Conservation (phyloP, 345 rosid genomes). For the Acer yangbiense region DNA sequence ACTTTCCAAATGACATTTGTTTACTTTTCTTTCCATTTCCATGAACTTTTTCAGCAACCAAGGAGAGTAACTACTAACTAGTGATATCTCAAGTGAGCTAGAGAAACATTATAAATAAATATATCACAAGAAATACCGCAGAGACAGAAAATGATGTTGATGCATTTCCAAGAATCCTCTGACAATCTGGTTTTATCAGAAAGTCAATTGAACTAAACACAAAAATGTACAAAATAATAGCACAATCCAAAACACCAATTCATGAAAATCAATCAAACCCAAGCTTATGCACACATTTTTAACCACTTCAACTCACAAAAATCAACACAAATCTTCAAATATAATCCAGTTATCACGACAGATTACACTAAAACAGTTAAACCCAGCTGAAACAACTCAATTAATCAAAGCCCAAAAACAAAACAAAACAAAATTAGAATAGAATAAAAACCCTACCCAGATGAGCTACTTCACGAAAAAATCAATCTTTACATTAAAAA, state of each 20-base stretch:
- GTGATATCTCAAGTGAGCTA: background rate
- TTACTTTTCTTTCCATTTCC: background rate
- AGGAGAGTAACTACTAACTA: background rate
- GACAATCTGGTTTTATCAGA: conserved; percentile 73
- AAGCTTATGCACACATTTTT: background rate
- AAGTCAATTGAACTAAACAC: background rate
- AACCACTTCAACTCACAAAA: background rate
- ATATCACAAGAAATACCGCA: conserved; percentile 54
- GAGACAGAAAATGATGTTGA: conserved; percentile 90
- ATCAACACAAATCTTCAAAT: conserved; percentile 9
- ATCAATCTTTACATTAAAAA: too few species aligned
- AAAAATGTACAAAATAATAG: background rate
- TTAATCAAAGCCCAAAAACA: background rate
- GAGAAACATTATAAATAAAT: conserved; percentile 4
- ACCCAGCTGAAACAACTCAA: conserved; percentile 6
- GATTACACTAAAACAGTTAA: background rate
- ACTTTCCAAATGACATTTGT: background rate
- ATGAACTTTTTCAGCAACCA: conserved; percentile 4
- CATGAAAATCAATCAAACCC: conserved; percentile 7
- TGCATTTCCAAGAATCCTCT: conserved; percentile 74
- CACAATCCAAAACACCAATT: background rate
- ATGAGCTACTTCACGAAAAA: too few species aligned
- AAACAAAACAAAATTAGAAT: background rate
- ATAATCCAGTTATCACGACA: background rate
- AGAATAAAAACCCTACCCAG: background rate